Conservation (phyloP, 148 eudicot genomes). For the Agrostemma githago region DNA sequence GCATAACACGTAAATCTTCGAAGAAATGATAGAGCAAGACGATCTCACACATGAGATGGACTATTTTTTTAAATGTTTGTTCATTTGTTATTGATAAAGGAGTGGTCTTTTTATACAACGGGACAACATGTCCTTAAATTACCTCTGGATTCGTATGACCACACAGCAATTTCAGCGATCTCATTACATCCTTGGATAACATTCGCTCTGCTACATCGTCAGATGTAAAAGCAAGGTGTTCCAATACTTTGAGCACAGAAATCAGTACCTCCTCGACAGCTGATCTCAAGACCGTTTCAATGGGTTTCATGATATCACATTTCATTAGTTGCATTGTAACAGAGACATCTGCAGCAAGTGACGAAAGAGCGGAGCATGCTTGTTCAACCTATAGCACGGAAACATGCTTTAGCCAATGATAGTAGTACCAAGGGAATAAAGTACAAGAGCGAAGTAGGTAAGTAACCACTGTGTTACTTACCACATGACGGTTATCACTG, state of each 20-base stretch:
- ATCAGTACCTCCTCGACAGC: slow-evolving; percentile 64
- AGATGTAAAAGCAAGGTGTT: slow-evolving; percentile 77
- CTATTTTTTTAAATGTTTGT: too few species aligned
- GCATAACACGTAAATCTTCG: slow-evolving; percentile 15
- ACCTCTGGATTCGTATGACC: slow-evolving; percentile 88
- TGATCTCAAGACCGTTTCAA: slow-evolving; percentile 70
- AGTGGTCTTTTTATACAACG: background rate
- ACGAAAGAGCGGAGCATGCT: slow-evolving; percentile 93
- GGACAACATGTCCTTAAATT: background rate
- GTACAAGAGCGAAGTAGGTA: background rate
- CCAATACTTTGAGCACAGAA: slow-evolving; percentile 86
- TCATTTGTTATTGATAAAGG: background rate
- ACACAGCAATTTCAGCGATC: slow-evolving; percentile 74
- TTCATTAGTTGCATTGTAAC: slow-evolving; percentile 80
- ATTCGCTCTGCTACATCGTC: slow-evolving; percentile 84
- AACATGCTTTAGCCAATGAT: slow-evolving; percentile 16
- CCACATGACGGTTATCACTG: slow-evolving; percentile 96
- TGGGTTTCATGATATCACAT: slow-evolving; percentile 94
- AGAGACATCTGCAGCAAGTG: slow-evolving; percentile 82
- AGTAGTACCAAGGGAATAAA: background rate
- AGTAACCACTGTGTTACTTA: slow-evolving; percentile 27
- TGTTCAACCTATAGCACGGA: slow-evolving; percentile 74
- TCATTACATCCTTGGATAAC: slow-evolving; percentile 80
- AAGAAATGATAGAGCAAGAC: too few species aligned
- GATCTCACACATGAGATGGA: too few species aligned